A percentile compares a stretch with the other conserved stretches of the same genome.
Conservation (phyloP, 176 grass and related monocot genomes). For the Zizania latifolia region DNA sequence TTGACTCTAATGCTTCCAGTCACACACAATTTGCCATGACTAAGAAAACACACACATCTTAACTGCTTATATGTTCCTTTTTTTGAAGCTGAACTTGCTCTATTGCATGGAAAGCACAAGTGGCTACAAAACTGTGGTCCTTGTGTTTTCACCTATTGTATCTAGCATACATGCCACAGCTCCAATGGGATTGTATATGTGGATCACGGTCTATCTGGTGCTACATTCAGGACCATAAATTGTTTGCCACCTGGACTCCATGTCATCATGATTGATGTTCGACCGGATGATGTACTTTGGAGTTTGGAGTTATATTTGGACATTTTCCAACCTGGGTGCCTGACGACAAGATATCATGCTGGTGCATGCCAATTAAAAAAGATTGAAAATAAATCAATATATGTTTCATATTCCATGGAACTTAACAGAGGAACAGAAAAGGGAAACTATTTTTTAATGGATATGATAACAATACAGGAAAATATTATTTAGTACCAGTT, state of each 20-base stretch:
- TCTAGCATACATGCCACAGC: not conserved
- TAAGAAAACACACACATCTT: not conserved
- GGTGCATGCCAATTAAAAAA: not conserved
- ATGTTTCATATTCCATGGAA: not conserved
- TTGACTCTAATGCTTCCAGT: not conserved
- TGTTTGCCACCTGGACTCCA: slow-evolving; percentile 23
- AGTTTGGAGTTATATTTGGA: not conserved
- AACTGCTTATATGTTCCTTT: not conserved
- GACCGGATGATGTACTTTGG: not conserved
- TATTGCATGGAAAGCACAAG: not conserved
- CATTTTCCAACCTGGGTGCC: not conserved
- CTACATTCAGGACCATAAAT: slow-evolving; percentile 24
- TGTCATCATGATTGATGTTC: slow-evolving; percentile 10
- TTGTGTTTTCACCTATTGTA: not conserved
- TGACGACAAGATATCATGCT: not conserved
- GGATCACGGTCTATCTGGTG: slow-evolving; percentile 31
- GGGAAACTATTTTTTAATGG: no score
- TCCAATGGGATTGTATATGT: slow-evolving; percentile 19
- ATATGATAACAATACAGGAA: not conserved
- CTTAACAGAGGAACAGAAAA: no score
- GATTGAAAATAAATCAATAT: not conserved
- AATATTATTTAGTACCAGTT: not conserved
- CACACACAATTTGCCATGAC: not conserved
- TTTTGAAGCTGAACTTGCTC: not conserved
- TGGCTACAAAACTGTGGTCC: slow-evolving; percentile 39